These are phyloP conservation scores for Pseudocohnilembus persalinus DNA, from an alignment of 169 alveolate species.

Conservation along the genomic window DNA sequence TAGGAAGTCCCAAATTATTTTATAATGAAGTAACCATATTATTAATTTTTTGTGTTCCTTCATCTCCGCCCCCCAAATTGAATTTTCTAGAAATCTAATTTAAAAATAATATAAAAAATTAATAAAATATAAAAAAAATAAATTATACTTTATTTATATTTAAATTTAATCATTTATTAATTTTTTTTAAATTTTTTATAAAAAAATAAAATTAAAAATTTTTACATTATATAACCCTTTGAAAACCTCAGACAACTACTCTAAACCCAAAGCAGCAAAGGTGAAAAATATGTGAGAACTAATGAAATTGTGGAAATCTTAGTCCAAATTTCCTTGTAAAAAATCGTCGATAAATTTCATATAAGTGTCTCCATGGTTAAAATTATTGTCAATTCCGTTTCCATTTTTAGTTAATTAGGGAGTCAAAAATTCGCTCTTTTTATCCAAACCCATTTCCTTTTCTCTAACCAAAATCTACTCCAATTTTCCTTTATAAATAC, in stretches of 20 bases:
- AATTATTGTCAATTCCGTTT: not conserved
- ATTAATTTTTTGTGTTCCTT: not conserved
- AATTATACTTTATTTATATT: too few relatives aligned
- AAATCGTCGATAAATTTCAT: constrained; percentile 1
- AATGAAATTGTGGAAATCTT: constrained; percentile 9
- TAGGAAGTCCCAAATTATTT: not conserved
- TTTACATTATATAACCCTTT: constrained; percentile 1
- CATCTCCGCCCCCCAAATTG: not conserved
- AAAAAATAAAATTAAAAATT: too few relatives aligned
- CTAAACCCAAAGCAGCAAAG: constrained; percentile 13
- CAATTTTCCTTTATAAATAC: not conserved
- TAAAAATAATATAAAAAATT: not conserved
- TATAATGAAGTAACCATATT: not conserved
- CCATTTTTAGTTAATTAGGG: constrained; percentile 11
- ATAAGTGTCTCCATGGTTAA: not conserved
- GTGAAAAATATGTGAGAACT: constrained; percentile 12
- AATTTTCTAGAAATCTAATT: constrained; percentile 1
- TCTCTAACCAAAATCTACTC: not conserved
- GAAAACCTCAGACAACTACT: constrained; percentile 5
- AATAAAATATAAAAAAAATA: not conserved
- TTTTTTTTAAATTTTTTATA: too few relatives aligned
- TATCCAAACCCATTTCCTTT: not conserved
- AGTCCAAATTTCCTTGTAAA: constrained; percentile 2
- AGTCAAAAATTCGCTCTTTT: not conserved
- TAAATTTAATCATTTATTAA: too few relatives aligned